Evolutionary conservation across 179 eudicot species (phyloP), one percentile per base, ranked within the genome.

Genomic region (Spinacia oleracea): DNA sequence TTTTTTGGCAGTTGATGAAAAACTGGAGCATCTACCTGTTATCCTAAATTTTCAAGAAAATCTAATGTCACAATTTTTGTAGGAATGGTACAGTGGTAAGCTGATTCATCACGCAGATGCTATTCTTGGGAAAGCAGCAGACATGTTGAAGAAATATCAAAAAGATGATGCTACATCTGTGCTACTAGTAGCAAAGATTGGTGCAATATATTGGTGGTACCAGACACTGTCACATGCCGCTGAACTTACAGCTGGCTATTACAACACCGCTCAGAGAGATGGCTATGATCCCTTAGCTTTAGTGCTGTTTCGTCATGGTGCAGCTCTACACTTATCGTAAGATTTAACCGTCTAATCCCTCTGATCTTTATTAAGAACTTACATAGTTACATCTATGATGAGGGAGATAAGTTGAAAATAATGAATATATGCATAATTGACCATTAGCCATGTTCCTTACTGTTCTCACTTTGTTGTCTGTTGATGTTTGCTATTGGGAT

Each of bases 21-120:
- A 51, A 38, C 38, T 51, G 67, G 25, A 46, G 23, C 40, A 11
- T 43, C 31, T 34, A 70, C 75, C 11, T 62, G 69, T 48, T 9
- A 60, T 10, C 48, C 29, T 50, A 6, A 72, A 66, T 75, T 55
- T 65, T 21, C 67, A 27, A 11, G 71, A 58, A 78, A 68, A 35
- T 35, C 78, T 79, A 68, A 75, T 72, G 81, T 45, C 62, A 69
- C 69, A 68, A 35, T 34, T 40, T 75, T 77, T 83, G 76, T 83
- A 89, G 92, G 92, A 89, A 64, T 89, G 92, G 92, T 89, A 89
- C 86, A 88, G 90, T 82, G 82, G 88, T 76, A 88, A 80, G 85
- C 86, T 89, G 84, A 79, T 88, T 66, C 84, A 70, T 64, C 92
- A 89, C 74, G 92, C 89, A 72, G 92, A 89, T 83, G 86, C 80